These are phyloP conservation scores for Crepidotus variabilis DNA, from an alignment of 768 basidiomycete species.

Conservation along the genomic window DNA sequence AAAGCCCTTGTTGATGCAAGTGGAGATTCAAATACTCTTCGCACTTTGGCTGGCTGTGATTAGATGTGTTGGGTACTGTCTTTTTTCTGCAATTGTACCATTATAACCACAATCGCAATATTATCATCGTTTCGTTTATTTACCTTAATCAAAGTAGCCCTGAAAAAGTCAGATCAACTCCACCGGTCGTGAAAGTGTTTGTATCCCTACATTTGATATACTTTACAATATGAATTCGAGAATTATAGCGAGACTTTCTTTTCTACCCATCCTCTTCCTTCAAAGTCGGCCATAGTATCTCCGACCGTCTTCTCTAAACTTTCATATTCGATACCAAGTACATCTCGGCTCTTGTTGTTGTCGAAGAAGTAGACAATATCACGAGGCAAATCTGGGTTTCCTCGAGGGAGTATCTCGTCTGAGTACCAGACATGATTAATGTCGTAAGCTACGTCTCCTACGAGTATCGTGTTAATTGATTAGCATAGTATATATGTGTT, in stretches of 20 bases:
- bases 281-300: not conserved
- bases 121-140: too few species aligned
- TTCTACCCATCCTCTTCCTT: not conserved
- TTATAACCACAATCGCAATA: too few species aligned
- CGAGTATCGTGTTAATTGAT: not conserved
- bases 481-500: too few species aligned
- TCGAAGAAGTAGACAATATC: not conserved
- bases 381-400: not conserved
- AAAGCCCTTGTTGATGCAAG: conserved; percentile 17
- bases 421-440: not conserved
- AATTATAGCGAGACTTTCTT: too few species aligned
- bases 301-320: not conserved
- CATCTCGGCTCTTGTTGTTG: not conserved
- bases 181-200: too few species aligned
- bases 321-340: not conserved
- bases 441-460: not conserved
- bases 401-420: not conserved
- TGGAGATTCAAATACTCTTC: conserved; percentile 13
- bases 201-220: too few species aligned
- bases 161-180: too few species aligned
- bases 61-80: too few species aligned
- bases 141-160: too few species aligned
- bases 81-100: too few species aligned
- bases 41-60: conserved; percentile 14
- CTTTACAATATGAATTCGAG: too few species aligned